Percentiles rank a stretch among this genome's conserved stretches.
phyloP scores from a whole-genome alignment of 768 basidiomycete genomes.

The Paxillus ammoniavirescens region DNA sequence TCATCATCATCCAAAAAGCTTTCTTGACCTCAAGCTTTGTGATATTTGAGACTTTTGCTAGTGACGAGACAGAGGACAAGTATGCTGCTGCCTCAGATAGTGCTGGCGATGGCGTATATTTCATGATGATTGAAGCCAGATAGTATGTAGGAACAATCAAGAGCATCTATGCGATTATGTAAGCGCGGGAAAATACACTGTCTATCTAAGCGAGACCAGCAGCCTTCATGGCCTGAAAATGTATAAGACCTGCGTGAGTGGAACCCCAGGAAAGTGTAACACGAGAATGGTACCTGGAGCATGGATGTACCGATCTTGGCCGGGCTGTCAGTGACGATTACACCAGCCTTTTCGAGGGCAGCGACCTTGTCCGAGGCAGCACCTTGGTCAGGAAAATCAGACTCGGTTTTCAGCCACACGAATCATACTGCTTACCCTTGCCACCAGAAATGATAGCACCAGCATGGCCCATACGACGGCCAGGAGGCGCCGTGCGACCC shows the following conservation, averaged over 20 bases:
- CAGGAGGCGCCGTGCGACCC: constrained; percentile 95
- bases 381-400: constrained; percentile 38
- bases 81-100: constrained; percentile 65
- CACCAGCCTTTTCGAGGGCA: constrained; percentile 89
- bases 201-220: constrained; percentile 62
- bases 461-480: constrained; percentile 97
- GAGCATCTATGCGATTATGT: constrained; percentile 35
- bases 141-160: background rate
- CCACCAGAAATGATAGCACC: constrained; percentile 98
- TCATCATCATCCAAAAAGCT: constrained; percentile 8
- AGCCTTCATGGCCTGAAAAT: constrained; percentile 69
- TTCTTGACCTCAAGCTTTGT: constrained; percentile 73
- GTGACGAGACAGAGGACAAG: constrained; percentile 55
- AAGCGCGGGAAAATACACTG: constrained; percentile 19
- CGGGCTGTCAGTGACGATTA: constrained; percentile 90
- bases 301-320: constrained; percentile 91
- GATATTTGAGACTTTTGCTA: constrained; percentile 53
- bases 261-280: background rate
- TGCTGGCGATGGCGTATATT: constrained; percentile 34
- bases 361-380: constrained; percentile 93
- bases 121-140: constrained; percentile 15
- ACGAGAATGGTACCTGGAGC: constrained; percentile 63
- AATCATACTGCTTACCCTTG: constrained; percentile 57
- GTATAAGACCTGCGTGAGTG: constrained; percentile 6
- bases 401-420: background rate